Evolutionary conservation across 75 land plant genomes (phyloP), one percentile per base, ranked within the genome.

Genomic region (Cupressus sempervirens): DNA sequence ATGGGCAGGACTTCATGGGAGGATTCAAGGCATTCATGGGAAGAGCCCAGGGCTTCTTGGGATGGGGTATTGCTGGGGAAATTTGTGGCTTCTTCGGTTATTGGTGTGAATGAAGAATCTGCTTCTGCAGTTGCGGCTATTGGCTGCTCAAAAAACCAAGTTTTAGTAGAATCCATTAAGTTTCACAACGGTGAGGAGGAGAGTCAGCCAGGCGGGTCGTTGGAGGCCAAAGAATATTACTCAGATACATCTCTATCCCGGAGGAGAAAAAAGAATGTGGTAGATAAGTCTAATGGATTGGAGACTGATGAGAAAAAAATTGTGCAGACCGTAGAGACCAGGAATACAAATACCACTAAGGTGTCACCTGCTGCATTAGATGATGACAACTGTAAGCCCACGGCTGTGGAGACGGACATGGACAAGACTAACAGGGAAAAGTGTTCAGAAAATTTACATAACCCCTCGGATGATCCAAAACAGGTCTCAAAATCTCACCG

Each of bases 31-130:
- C 85, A 46, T 84, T 93, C 94, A 8, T 91, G 90, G 76, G 93
- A 93, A 76, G 93, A 91, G 85, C 93, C 93, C 12, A 56, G 94
- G 29, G 94, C 93, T 23, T 89, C 91, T 34, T 93, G 95, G 95
- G 95, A 93, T 76, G 95, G 95, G 3, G 82, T 89, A 70, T 83
- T 93, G 85, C 89, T 92, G 20, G 92, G 81, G 48, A 79, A 79
- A 79, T 79, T 79, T 38, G 93, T 7, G 73, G 85, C 74, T 73
- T 67, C 29, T 56, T 67, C 86, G 58, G 15, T 65, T 81, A 43
- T 32, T 45, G 82, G 46, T 3, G 82, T 38, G 29, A 48, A 79
- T 45, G 52, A 79, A 43, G 81, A 79, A 43, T 11, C 35, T 72
- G 36, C 36, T 11, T 4, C 74, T 9, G 35, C 74, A 1, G 74